These are phyloP conservation scores for Dendryphion nanum DNA, from an alignment of 2,329 filamentous ascomycete species.

Conservation along the genomic window DNA sequence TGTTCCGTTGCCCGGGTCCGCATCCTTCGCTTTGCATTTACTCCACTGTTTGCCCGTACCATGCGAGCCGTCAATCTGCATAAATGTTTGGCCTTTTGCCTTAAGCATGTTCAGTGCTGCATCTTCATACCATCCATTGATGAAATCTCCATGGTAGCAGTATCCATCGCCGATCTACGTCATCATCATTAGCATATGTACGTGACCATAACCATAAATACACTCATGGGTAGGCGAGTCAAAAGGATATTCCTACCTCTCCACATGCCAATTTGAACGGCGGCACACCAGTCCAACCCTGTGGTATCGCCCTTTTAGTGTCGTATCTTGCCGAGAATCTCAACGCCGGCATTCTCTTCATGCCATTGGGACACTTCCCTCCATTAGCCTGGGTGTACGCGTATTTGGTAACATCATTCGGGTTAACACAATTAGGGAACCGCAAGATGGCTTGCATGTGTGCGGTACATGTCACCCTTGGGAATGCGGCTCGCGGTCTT, in stretches of 20 bases:
- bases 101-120: conserved; percentile 39
- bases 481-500: conserved; percentile 31
- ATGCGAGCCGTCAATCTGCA: conserved; percentile 29
- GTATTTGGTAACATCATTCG: conserved; percentile 15
- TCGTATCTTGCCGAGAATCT: conserved; percentile 47
- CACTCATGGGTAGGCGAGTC: not conserved
- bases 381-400: conserved; percentile 25
- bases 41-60: conserved; percentile 24
- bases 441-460: conserved; percentile 16
- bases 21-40: conserved; percentile 33
- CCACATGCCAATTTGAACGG: conserved; percentile 41
- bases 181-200: not conserved
- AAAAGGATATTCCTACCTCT: not conserved
- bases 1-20: conserved; percentile 39
- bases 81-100: conserved; percentile 31
- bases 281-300: conserved; percentile 37
- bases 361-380: conserved; percentile 37
- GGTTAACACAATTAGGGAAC: conserved; percentile 43
- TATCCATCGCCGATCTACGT: conserved; percentile 18
- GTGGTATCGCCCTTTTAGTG: conserved; percentile 37
- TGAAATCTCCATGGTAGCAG: conserved; percentile 45
- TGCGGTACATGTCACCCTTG: conserved; percentile 30
- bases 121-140: conserved; percentile 44
- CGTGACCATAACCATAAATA: not conserved
- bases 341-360: conserved; percentile 43